Evolutionary conservation across 345 rosid genomes (phyloP), one percentile per base, ranked within the genome.

Genomic region (Melaleuca quinquenervia): DNA sequence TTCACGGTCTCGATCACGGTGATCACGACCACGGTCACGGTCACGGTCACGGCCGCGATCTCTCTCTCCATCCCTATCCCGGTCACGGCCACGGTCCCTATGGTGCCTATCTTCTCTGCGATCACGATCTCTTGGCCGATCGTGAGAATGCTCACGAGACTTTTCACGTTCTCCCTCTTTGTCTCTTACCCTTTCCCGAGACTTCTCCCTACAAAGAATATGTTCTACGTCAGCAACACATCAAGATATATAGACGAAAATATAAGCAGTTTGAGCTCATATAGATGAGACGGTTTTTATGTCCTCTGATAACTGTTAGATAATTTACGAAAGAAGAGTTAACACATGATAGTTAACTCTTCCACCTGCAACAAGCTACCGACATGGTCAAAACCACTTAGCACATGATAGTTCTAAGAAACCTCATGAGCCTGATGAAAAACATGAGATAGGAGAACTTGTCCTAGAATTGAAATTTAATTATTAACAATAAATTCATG

Each of bases 161-260:
- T 90, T 94, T 88, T 94, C 98, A 21, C 88, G 91, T 52, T 96
- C 99, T 88, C 89, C 90, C 83, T 94, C 99, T 54, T 86, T 92
- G 7, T 96, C 99, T 84, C 93, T 93, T 84, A 91, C 97, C 90
- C 93, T 95, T 87, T 95, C 99, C 88, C 95, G 99, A 27, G 98
- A 95, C 87, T 89, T 93, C 87, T 92, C 96, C 45, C 90, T 88
- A 52, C 92, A 93, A 87, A 90, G 90, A 86, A 70, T 18, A 70
- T 36, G 41, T 36, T 70, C 24, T 70, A 32, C 20, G 48, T 70
- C 78, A 70, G 78, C 26, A 70, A 70, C 78, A 36, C 18, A 70
- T 70, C 78, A 70, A 70, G 26, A 16, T 45, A 18, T 70, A 16
- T 9, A 36, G 48, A 70, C 7, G n/a, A 54, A 54, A 54, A 22